phyloP scores from a whole-genome alignment of 2,329 filamentous ascomycete species.

The Pseudovirgaria hyperparasitica region DNA sequence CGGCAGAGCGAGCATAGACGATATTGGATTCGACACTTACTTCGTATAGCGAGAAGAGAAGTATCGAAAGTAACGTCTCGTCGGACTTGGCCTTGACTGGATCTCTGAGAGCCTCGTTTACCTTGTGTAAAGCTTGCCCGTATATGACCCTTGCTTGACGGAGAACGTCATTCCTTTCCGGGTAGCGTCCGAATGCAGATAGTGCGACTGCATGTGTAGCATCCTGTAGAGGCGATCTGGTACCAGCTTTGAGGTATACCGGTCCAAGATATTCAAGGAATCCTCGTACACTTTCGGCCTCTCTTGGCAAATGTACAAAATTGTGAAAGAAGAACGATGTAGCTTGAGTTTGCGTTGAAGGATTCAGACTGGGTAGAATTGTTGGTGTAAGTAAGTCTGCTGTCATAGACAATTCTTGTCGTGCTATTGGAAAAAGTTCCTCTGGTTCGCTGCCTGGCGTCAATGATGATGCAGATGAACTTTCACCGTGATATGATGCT shows the following conservation, averaged over 20 bases:
- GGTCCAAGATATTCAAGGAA: conserved; percentile 26
- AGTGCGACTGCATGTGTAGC: conserved; percentile 27
- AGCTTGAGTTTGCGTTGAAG: conserved; percentile 23
- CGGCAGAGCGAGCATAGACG: too few species aligned
- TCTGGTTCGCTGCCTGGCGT: too few species aligned
- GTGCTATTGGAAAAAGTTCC: too few species aligned
- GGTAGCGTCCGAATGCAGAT: conserved; percentile 25
- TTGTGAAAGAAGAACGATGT: conserved; percentile 30
- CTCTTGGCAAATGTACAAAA: conserved; percentile 24
- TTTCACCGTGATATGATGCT: too few species aligned
- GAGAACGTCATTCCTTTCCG: conserved; percentile 19
- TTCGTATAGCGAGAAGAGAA: conserved; percentile 30
- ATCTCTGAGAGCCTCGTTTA: conserved; percentile 24
- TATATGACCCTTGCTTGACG: conserved; percentile 22
- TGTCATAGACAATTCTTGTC: too few species aligned
- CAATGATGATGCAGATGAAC: too few species aligned
- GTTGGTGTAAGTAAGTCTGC: too few species aligned
- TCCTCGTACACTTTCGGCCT: conserved; percentile 24
- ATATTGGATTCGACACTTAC: conserved; percentile 15
- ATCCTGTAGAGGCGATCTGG: conserved; percentile 25
- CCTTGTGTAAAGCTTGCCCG: conserved; percentile 23
- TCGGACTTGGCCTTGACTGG: conserved; percentile 21
- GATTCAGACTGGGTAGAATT: conserved; percentile 14
- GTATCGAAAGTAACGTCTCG: conserved; percentile 25
- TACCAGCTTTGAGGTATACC: conserved; percentile 20